phyloP scores from a whole-genome alignment of 2,329 filamentous ascomycete species.

The Xylariaceae sp. region DNA sequence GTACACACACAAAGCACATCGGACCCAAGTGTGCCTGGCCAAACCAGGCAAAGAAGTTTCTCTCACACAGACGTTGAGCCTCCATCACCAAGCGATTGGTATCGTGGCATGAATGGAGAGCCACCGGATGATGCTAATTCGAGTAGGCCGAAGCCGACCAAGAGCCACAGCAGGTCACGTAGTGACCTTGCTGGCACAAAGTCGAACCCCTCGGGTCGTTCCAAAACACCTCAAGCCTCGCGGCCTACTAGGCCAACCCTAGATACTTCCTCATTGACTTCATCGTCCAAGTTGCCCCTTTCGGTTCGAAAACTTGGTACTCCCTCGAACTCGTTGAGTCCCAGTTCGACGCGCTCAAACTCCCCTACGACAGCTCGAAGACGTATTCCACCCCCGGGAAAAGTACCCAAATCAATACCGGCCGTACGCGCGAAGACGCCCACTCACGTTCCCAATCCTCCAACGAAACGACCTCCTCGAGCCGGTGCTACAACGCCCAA shows the following conservation, averaged over 20 bases:
- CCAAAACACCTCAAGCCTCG: constrained; percentile 27
- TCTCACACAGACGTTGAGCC: constrained; percentile 56
- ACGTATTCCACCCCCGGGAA: constrained; percentile 35
- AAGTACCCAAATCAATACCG: constrained; percentile 30
- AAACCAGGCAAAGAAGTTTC: constrained; percentile 47
- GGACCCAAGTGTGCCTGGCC: constrained; percentile 62
- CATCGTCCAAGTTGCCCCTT: constrained; percentile 41
- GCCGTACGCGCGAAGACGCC: constrained; percentile 39
- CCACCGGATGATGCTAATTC: constrained; percentile 12
- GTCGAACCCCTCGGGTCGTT: constrained; percentile 22
- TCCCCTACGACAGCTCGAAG: constrained; percentile 36
- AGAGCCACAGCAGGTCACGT: constrained; percentile 46
- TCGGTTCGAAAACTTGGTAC: constrained; percentile 41
- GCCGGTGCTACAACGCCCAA: constrained; percentile 41
- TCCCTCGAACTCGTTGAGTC: constrained; percentile 42
- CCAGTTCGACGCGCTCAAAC: constrained; percentile 50
- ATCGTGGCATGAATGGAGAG: constrained; percentile 19
- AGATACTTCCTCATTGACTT: constrained; percentile 24
- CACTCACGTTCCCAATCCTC: constrained; percentile 27
- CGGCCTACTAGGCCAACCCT: constrained; percentile 29
- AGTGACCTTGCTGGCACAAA: constrained; percentile 53
- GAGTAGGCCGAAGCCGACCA: constrained; percentile 28
- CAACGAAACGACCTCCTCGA: constrained; percentile 36
- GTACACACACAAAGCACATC: constrained; percentile 59
- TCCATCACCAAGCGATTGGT: constrained; percentile 57